Evolutionary conservation across 306 rosid genomes (phyloP), one percentile per base, ranked within the genome.

Genomic region (Luffa aegyptiaca): DNA sequence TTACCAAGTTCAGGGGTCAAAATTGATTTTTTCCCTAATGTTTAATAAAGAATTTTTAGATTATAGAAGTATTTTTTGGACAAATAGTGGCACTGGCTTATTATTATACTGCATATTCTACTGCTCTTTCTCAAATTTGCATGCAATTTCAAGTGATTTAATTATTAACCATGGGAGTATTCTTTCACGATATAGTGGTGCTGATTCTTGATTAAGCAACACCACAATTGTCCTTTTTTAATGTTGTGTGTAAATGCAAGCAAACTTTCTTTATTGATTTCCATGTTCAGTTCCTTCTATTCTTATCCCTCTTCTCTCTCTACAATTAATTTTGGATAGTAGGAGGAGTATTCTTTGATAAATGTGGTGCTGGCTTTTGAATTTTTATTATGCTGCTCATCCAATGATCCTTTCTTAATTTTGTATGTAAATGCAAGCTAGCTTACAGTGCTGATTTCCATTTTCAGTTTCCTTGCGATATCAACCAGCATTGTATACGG

Each of bases 401-500:
- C 13, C 31, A 53, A 33, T 52, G 68, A 76, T 81, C 68, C 45
- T 55, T 80, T 58, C 7, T 51, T 26, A 46, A 46, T 56, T 68
- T 39, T 57, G 52, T 10, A 44, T 77, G 80, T 83, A 35, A 44
- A 37, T 77, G 58, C 36, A 33, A 65, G 33, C 70, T 7, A 75
- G 46, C 66, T 74, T 7, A 48, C 78, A 17, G 41, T 68, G 61
- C 48, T 71, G 44, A 33, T 70, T 35, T 41, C 68, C 36, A 41
- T 85, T 80, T 81, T 83, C 97, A 96, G 98, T 58, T 96, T 96
- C 81, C 85, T 96, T 31, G 91, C 39, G 75, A 8, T 93, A 76
- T 96, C 99, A 44, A 65, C 97, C 10, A 93, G 92, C 77, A 78
- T 91, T 48, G 85, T 91, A 76, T 93, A 93, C 68, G 90, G 98